Percentiles rank a stretch among this genome's conserved stretches.
Evolutionary conservation across 192 early-diverging fungal species (phyloP).

Genomic region (Pilaira anomala): DNA sequence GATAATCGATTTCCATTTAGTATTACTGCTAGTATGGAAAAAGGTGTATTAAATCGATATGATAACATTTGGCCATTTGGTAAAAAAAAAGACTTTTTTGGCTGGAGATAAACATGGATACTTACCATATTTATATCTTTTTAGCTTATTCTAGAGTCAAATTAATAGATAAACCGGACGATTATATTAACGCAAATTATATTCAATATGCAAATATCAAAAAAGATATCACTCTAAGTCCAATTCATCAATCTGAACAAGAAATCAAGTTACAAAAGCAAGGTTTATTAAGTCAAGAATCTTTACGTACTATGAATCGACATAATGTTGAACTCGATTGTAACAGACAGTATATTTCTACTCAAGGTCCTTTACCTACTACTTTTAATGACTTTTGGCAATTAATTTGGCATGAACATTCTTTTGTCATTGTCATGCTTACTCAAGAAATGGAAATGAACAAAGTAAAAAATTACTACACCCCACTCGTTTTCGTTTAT

Average conservation of each 20-base stretch:
- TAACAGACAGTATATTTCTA: slow-evolving; percentile 41
- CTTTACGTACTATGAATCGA: slow-evolving; percentile 1
- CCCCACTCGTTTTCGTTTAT: too few species aligned
- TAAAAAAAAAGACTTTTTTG: slow-evolving; percentile 26
- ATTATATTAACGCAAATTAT: slow-evolving; percentile 38
- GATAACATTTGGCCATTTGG: slow-evolving; percentile 77
- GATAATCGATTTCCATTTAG: slow-evolving; percentile 51
- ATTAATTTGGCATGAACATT: slow-evolving; percentile 86
- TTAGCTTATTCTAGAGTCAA: slow-evolving; percentile 35
- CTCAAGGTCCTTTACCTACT: slow-evolving; percentile 70
- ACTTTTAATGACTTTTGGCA: slow-evolving; percentile 92
- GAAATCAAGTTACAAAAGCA: neutral
- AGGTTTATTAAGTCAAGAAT: slow-evolving; percentile 14
- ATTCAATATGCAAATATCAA: slow-evolving; percentile 66
- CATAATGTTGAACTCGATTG: neutral
- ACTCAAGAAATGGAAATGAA: slow-evolving; percentile 83
- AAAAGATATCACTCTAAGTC: slow-evolving; percentile 35
- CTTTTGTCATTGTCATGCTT: slow-evolving; percentile 87
- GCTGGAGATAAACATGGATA: neutral
- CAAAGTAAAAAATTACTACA: slow-evolving; percentile 52
- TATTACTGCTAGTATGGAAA: slow-evolving; percentile 73
- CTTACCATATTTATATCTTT: neutral
- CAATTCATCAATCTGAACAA: slow-evolving; percentile 32
- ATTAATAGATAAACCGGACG: slow-evolving; percentile 46
- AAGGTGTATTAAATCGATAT: slow-evolving; percentile 72